phyloP scores from a whole-genome alignment of 768 basidiomycete species.

The Dictyophora rubrovolvata region DNA sequence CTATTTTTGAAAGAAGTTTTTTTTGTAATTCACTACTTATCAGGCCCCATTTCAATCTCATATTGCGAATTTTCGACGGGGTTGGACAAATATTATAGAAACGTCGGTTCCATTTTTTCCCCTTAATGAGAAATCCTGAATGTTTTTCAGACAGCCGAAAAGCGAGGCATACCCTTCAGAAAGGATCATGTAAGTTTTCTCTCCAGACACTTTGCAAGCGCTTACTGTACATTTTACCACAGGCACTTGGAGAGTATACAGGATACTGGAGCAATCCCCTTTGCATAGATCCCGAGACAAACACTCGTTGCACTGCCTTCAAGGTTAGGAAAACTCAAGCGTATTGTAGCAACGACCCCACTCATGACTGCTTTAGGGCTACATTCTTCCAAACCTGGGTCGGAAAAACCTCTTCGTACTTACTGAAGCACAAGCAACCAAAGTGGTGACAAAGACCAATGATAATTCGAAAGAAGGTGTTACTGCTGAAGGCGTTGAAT shows the following conservation, averaged over 20 bases:
- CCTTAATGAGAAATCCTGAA: not conserved
- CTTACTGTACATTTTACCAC: not conserved
- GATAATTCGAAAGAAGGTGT: slow-evolving; percentile 14
- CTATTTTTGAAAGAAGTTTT: not conserved
- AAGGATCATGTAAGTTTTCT: not conserved
- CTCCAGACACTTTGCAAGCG: too few relatives aligned
- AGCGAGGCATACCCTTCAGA: not conserved
- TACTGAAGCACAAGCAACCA: slow-evolving; percentile 19
- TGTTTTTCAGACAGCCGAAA: not conserved
- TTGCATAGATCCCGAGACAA: slow-evolving; percentile 17
- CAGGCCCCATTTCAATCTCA: not conserved
- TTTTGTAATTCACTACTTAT: slow-evolving; percentile 4
- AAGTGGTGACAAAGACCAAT: slow-evolving; percentile 10
- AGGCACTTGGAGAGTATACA: not conserved
- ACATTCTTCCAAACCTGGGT: slow-evolving; percentile 14
- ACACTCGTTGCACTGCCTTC: slow-evolving; percentile 15
- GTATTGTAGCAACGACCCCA: slow-evolving; percentile 9
- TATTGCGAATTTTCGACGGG: not conserved
- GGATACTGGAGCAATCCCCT: not conserved
- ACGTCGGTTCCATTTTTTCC: not conserved
- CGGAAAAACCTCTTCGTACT: slow-evolving; percentile 22
- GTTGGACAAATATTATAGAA: not conserved
- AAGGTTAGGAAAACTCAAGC: slow-evolving; percentile 13
- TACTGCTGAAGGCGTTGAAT: slow-evolving; percentile 38
- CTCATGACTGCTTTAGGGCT: slow-evolving; percentile 21